Conservation (phyloP, 2,329 filamentous ascomycete species). For the Arthroderma sp. region DNA sequence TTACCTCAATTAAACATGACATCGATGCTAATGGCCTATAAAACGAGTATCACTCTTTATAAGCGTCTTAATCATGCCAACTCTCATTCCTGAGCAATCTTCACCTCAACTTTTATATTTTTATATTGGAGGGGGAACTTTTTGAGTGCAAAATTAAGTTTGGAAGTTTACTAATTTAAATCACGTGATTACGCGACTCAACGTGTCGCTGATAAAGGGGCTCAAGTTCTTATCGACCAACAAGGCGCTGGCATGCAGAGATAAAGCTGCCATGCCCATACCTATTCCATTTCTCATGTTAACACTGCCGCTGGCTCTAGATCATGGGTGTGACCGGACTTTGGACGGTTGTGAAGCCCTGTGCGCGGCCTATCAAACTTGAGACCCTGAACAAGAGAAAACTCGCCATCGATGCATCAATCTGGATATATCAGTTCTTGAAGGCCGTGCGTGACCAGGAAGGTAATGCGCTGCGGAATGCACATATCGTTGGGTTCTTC, state of each 20-base stretch:
- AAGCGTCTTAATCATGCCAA: not conserved
- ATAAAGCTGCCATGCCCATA: not conserved
- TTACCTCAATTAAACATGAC: constrained; percentile 15
- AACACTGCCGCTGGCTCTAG: not conserved
- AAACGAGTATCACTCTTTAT: not conserved
- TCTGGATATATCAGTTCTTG: constrained; percentile 99
- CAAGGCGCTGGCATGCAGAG: not conserved
- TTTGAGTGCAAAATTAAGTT: not conserved
- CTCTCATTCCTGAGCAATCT: not conserved
- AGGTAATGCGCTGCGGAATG: constrained; percentile 89
- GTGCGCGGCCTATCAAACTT: constrained; percentile 88
- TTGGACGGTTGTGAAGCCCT: constrained; percentile 92
- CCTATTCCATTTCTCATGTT: not conserved
- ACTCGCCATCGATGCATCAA: constrained; percentile 92
- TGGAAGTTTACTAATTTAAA: not conserved
- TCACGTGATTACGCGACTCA: not conserved
- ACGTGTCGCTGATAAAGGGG: not conserved
- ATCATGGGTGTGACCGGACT: constrained; percentile 94
- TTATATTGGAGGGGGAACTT: not conserved
- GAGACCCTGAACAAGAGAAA: constrained; percentile 93
- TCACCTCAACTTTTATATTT: not conserved
- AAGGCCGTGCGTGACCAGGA: constrained; percentile 98
- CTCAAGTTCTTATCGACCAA: not conserved
- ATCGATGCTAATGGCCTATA: constrained; percentile 10
- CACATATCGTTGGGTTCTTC: constrained; percentile 95